Base-by-base conservation (phyloP, 306 rosid species). In the Datisca glomerata region DNA sequence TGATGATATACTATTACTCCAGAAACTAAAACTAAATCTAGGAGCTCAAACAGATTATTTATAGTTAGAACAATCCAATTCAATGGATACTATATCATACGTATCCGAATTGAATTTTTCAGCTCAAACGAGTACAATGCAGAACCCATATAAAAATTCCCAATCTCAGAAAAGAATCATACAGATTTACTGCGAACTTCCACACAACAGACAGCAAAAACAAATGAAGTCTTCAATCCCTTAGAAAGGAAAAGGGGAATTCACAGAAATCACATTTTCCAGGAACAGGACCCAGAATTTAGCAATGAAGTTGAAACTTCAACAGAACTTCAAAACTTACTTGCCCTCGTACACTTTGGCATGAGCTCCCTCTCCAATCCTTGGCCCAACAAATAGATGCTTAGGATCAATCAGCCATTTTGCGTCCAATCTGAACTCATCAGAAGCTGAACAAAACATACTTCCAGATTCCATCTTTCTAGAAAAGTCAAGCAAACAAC, bases 291-390 rank as follows among this genome's bases (percentile, higher is more conserved):
- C 8, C 8, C 4, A 31, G 12, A 31, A n/a, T n/a, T n/a, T n/a
- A n/a, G n/a, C n/a, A n/a, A n/a, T n/a, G n/a, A n/a, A n/a, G n/a
- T n/a, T n/a, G n/a, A n/a, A n/a, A n/a, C n/a, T n/a, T 57, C 37
- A 18, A 51, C 43, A 20, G 33, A 21, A 31, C 31, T 36, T 19
- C 15, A 6, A 39, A 61, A 64, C 96, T 71, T 72, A 82, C 94
- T 87, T 87, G 57, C 94, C 96, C 78, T 87, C 82, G 0, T 82
- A 87, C 29, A 87, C 94, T 76, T 71, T 87, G 45, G 89, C 96
- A 69, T 87, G 96, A 69, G 94, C 94, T 45, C 96, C 94, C 23
- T 87, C 96, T 31, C 94, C 93, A 74, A 87, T 76, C 59, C 73
- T 63, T 12, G 96, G 94, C 14, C 94, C 96, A 21, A 87, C 96